A percentile compares a stretch with the other conserved stretches of the same genome.
These are phyloP conservation scores for Phragmites australis DNA, from an alignment of 176 grass and related monocot genomes.

Conservation along the genomic window DNA sequence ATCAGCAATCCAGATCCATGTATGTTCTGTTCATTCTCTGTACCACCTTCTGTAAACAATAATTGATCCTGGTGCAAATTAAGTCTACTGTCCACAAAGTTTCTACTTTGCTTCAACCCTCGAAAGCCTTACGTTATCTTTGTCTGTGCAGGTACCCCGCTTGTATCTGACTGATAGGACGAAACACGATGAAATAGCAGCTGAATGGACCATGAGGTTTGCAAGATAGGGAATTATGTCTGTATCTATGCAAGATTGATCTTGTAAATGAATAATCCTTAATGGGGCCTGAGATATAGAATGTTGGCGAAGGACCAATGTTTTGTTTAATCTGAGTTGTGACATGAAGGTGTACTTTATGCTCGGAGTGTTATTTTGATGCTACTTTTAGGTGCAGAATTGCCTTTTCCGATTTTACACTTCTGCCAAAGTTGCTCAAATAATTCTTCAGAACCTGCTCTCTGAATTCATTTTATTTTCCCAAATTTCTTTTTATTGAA, in stretches of 20 bases:
- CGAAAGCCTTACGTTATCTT: constrained; percentile 21
- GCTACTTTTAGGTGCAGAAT: constrained; percentile 26
- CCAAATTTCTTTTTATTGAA: constrained; percentile 3
- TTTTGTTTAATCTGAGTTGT: constrained; percentile 37
- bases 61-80: background rate
- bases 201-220: constrained; percentile 91
- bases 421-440: background rate
- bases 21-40: constrained; percentile 43
- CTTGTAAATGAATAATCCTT: constrained; percentile 37
- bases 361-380: background rate
- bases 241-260: constrained; percentile 36
- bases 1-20: constrained; percentile 86
- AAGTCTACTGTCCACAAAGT: background rate
- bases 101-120: constrained; percentile 14
- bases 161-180: constrained; percentile 66
- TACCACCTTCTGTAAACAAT: constrained; percentile 23
- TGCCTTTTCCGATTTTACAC: constrained; percentile 5
- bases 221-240: constrained; percentile 58
- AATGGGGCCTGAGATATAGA: constrained; percentile 28
- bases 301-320: constrained; percentile 26
- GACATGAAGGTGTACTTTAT: constrained; percentile 34
- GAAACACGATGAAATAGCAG: constrained; percentile 79
- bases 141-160: constrained; percentile 54
- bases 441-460: constrained; percentile 4
- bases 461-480: background rate